phyloP scores from a whole-genome alignment of 2,329 filamentous ascomycete species.

The Pyrenochaeta sp. region DNA sequence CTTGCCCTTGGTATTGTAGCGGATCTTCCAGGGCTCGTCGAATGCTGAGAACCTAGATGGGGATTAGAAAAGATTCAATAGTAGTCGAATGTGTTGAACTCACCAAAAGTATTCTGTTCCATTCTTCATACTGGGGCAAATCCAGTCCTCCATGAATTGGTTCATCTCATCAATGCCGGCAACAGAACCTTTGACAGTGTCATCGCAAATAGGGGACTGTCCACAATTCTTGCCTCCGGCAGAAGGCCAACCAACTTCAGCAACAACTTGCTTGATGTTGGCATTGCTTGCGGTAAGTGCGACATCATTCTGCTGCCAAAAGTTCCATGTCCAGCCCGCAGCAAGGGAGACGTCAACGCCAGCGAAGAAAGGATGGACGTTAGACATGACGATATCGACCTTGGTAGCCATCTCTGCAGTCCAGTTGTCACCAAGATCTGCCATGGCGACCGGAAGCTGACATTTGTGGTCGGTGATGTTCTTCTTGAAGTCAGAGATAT shows the following conservation, averaged over 20 bases:
- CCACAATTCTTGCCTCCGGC: slow-evolving; percentile 83
- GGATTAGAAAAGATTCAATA: slow-evolving; percentile 9
- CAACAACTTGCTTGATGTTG: slow-evolving; percentile 74
- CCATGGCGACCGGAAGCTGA: slow-evolving; percentile 80
- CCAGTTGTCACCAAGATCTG: slow-evolving; percentile 91
- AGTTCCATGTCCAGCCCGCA: slow-evolving; percentile 80
- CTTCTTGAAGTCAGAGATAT: slow-evolving; percentile 72
- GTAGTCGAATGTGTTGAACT: slow-evolving; percentile 32
- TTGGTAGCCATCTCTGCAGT: slow-evolving; percentile 69
- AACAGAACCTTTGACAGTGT: slow-evolving; percentile 69
- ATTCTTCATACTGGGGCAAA: slow-evolving; percentile 80
- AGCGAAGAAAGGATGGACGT: slow-evolving; percentile 95
- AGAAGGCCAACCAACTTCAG: slow-evolving; percentile 91
- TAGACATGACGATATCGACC: slow-evolving; percentile 92
- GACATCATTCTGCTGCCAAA: slow-evolving; percentile 78
- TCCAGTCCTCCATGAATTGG: slow-evolving; percentile 82
- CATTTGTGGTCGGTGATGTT: slow-evolving; percentile 71
- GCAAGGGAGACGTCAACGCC: slow-evolving; percentile 74
- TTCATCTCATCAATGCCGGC: slow-evolving; percentile 85
- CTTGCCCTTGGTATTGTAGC: slow-evolving; percentile 70
- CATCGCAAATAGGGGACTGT: slow-evolving; percentile 53
- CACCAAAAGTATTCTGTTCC: slow-evolving; percentile 94
- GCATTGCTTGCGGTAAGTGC: slow-evolving; percentile 62
- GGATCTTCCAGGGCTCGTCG: slow-evolving; percentile 93
- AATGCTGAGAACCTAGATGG: slow-evolving; percentile 81